phyloP scores from a whole-genome alignment of 331 rosid species.

The Cucumis variabilis region DNA sequence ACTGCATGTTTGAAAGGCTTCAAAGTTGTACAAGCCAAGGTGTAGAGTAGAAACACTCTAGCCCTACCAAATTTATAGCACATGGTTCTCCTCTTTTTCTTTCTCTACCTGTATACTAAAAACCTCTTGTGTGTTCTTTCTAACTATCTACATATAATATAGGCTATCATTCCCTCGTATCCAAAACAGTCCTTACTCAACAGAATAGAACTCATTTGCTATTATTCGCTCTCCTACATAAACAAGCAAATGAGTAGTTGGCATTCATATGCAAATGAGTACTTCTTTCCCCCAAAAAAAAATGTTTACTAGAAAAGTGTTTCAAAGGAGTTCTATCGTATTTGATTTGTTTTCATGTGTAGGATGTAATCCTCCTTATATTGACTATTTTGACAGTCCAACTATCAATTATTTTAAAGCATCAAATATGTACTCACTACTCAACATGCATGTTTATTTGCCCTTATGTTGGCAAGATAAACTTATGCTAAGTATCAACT shows the following conservation, averaged over 20 bases:
- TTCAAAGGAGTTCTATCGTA: conserved; percentile 5
- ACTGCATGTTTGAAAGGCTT: not conserved
- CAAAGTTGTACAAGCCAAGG: not conserved
- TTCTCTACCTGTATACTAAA: not conserved
- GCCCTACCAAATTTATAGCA: conserved; percentile 2
- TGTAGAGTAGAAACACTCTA: conserved; percentile 5
- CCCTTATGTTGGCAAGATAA: conserved; percentile 17
- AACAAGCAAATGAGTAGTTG: not conserved
- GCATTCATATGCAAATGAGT: not conserved
- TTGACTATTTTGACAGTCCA: not conserved
- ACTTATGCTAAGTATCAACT: conserved; percentile 15
- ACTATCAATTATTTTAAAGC: not conserved
- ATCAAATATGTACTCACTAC: not conserved
- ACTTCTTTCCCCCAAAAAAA: not conserved
- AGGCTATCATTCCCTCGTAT: not conserved
- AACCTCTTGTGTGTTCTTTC: not conserved
- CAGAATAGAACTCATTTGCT: not conserved
- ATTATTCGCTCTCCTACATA: too few species aligned
- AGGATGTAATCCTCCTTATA: conserved; percentile 58
- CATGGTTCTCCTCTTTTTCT: not conserved
- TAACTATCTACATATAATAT: not conserved
- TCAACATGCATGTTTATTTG: not conserved
- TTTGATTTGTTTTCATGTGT: conserved; percentile 35
- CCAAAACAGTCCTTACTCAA: not conserved
- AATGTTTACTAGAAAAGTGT: not conserved